These are phyloP conservation scores for Cladorrhinum samala DNA, from an alignment of 495 filamentous ascomycete species.

Conservation along the genomic window DNA sequence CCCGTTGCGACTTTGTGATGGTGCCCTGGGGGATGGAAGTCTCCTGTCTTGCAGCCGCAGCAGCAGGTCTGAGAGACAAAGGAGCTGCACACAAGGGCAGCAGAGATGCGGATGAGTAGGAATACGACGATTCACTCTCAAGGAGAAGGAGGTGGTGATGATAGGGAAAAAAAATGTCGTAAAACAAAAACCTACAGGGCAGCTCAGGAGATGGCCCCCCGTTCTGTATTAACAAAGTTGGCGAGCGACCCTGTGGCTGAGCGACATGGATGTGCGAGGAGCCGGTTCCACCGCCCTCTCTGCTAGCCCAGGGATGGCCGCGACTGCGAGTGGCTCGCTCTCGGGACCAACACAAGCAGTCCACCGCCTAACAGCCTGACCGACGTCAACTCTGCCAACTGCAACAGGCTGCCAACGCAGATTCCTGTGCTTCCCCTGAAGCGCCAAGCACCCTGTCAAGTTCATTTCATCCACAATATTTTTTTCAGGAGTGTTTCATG, in stretches of 20 bases:
- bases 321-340: slow-evolving; percentile 18
- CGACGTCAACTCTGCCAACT: background rate
- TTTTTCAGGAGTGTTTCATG: slow-evolving; percentile 13
- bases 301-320: slow-evolving; percentile 18
- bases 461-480: slow-evolving; percentile 3
- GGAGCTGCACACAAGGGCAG: background rate
- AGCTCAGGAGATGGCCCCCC: slow-evolving; percentile 14
- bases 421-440: background rate
- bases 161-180: slow-evolving; percentile 13
- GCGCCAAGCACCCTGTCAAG: slow-evolving; percentile 5
- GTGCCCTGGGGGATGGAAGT: no score
- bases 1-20: background rate
- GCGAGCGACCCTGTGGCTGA: slow-evolving; percentile 20
- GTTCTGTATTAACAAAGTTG: slow-evolving; percentile 18
- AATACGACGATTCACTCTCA: background rate
- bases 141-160: background rate
- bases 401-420: background rate
- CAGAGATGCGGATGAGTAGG: background rate
- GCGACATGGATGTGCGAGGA: slow-evolving; percentile 16
- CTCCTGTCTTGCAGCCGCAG: no score
- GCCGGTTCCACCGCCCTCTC: slow-evolving; percentile 8
- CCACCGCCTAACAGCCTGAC: background rate
- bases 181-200: slow-evolving; percentile 14
- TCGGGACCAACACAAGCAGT: background rate
- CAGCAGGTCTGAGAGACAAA: no score